Base-by-base conservation (phyloP, 768 basidiomycete species). In the Cantharellus cinnabarinus region DNA sequence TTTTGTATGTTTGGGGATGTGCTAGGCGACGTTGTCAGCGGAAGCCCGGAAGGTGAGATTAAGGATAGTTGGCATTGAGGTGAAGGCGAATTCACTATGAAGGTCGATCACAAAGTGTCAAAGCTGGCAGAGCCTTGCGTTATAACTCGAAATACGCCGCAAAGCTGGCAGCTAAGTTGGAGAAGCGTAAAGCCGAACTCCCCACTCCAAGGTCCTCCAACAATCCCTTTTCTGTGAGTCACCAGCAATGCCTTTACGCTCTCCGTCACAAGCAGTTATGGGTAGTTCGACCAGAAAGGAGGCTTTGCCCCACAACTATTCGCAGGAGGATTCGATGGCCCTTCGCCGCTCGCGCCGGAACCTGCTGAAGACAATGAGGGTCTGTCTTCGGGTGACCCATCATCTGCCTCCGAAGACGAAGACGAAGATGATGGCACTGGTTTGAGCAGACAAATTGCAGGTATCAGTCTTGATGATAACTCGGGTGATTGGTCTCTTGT, bases 1-100 rank as follows among this genome's bases (percentile, higher is more conserved):
- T 81, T 2, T 71, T 91, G 53, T 91, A 90, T 64, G 75, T 89
- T 29, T 93, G 87, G 83, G 88, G 80, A 5, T 94, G 89, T 65
- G 73, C 84, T 2, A 74, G 76, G 41, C 69, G 76, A 3, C 67
- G 71, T 10, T 94, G 89, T 70, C 88, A 91, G 67, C 74, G 77
- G 58, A 82, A 83, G 69, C 72, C 75, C 29, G 86, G 85, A 65
- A 84, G 87, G 89, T 86, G 71, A 68, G 82, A 58, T 2, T 5
- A 41, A 38, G 14, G 14, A 57, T 54, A 10, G 35, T 54, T 54
- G 34, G 35, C 52, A 14, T 35, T 35, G 14, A 14, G 14, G 52
- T 10, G 34, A 54, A 38, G 52, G 52, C 20, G 20, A 29, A 29
- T 29, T 29, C 20, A 29, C 20, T 29, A 1, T 29, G 20, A 29